Evolutionary conservation across 139 green algal genomes (phyloP).

Genomic region (Closterium sp.): DNA sequence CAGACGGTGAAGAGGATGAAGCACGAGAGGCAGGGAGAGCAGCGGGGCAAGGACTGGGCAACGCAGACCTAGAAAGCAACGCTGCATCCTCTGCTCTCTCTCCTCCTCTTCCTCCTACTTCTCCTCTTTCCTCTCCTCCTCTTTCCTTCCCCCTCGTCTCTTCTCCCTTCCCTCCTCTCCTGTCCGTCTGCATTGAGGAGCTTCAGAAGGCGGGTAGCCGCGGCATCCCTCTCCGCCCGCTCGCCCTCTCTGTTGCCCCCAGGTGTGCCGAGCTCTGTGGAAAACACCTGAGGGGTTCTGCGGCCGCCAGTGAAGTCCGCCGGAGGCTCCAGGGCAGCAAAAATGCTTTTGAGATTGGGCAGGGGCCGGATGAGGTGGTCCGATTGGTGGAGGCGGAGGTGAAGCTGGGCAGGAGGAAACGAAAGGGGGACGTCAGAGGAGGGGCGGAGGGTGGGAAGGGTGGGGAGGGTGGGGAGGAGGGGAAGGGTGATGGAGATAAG

Average conservation of each 20-base stretch:
- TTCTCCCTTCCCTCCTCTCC: not conserved
- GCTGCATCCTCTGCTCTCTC: no score
- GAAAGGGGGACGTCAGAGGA: not conserved
- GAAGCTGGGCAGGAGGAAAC: not conserved
- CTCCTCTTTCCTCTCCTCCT: no score
- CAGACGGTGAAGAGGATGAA: not conserved
- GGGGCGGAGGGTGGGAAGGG: not conserved
- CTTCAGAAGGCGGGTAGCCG: not conserved
- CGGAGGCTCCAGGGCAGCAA: not conserved
- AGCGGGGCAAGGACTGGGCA: no score
- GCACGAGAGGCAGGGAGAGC: not conserved
- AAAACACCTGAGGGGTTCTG: not conserved
- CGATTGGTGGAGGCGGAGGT: not conserved
- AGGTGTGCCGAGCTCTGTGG: not conserved
- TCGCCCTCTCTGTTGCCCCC: not conserved
- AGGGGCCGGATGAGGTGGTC: not conserved
- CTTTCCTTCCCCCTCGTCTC: not conserved
- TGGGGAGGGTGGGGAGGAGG: not conserved
- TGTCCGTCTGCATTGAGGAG: not conserved
- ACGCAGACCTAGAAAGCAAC: no score
- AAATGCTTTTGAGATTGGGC: not conserved
- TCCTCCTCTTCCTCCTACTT: not conserved
- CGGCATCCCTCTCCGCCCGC: not conserved
- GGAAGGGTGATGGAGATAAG: not conserved
- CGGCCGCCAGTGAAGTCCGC: not conserved